Evolutionary conservation across 306 rosid genomes (phyloP), one percentile per base, ranked within the genome.

Genomic region (Cicer judaicum): DNA sequence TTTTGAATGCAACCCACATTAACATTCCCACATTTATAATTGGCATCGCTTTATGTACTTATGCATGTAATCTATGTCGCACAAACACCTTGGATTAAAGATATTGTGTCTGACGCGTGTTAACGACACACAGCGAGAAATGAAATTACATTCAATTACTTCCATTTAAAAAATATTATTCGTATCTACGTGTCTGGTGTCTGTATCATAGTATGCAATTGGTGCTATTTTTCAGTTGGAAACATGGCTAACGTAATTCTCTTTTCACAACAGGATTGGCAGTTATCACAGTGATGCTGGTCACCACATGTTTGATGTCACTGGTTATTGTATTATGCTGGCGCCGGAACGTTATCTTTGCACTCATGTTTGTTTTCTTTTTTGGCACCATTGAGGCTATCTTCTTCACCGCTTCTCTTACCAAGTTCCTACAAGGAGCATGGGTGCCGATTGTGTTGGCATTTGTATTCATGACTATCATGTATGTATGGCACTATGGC

Each of bases 241-340:
- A 43, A 52, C n/a, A 24, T 12, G 21, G 6, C 64, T 73, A 34
- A 75, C 83, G 12, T 9, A 49, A 21, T 16, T 38, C 65, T 67
- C 75, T 56, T 7, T 70, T 40, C 13, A n/a, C 7, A 76, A 81
- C 96, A 94, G 98, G 98, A 82, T 86, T 94, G 86, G 97, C 96
- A 46, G 97, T 94, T 75, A 94, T 94, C 48, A 91, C 96, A 8
- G 98, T 91, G 70, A 94, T 94, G 97, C 85, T 94, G 85, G 98
- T 94, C 64, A 94, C 98, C 46, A 94, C 97, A 21, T 89, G 96
- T 90, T 82, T 94, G 81, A 94, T 94, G 98, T 94, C 98, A 47
- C 88, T 91, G 43, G 90, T 91, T 72, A 88, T 94, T 16, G 96
- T 92, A 61, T 84, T 94, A 15, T 88, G 96, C 86, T 94, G 98